phyloP scores from a whole-genome alignment of 2,329 filamentous ascomycete species.

The Arachnopeziza araneosa region DNA sequence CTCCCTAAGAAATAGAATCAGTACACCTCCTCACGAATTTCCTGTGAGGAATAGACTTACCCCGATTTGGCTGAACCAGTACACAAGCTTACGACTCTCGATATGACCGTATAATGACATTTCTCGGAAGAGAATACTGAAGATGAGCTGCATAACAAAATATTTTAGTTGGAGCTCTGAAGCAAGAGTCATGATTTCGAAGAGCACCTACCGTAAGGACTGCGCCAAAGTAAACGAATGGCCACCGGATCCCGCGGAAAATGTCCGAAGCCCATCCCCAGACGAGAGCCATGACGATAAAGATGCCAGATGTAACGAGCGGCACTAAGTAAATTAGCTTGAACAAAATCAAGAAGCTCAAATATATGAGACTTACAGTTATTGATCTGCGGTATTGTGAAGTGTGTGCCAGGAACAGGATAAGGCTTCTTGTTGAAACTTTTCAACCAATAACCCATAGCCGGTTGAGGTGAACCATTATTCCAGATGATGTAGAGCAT shows the following conservation, averaged over 20 bases:
- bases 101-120: slow-evolving; percentile 35
- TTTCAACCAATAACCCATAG: slow-evolving; percentile 40
- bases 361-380: slow-evolving; percentile 24
- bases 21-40: slow-evolving; percentile 24
- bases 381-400: slow-evolving; percentile 40
- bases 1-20: slow-evolving; percentile 20
- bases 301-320: slow-evolving; percentile 30
- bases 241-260: slow-evolving; percentile 32
- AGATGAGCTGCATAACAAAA: slow-evolving; percentile 24
- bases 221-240: slow-evolving; percentile 36
- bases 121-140: slow-evolving; percentile 30
- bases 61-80: slow-evolving; percentile 33
- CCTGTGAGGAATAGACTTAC: not conserved
- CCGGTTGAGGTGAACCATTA: slow-evolving; percentile 31
- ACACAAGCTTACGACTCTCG: slow-evolving; percentile 32
- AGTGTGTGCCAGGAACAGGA: slow-evolving; percentile 33
- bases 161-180: not conserved
- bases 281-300: slow-evolving; percentile 32
- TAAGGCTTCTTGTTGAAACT: slow-evolving; percentile 33
- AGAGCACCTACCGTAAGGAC: slow-evolving; percentile 28
- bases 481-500: slow-evolving; percentile 59
- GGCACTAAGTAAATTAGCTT: slow-evolving; percentile 20
- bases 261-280: slow-evolving; percentile 37
- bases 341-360: not conserved
- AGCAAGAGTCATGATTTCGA: not conserved